Conservation (phyloP, 768 basidiomycete species). For the Tephrocybe sp. region DNA sequence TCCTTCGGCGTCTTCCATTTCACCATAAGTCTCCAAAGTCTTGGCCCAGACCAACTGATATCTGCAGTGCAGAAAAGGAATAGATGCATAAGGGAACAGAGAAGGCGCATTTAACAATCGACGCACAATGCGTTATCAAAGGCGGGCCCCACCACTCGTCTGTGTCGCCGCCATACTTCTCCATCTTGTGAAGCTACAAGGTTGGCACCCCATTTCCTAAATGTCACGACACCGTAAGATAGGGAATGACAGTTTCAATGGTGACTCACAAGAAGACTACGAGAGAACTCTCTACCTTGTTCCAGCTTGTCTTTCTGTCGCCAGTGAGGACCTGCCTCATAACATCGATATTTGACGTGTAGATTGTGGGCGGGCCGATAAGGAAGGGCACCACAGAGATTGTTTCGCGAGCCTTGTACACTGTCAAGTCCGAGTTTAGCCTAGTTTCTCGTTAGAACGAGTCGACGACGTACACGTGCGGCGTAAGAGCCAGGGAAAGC, state of each 20-base stretch:
- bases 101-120: background rate
- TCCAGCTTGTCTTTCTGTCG: constrained; percentile 33
- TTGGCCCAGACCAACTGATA: constrained; percentile 33
- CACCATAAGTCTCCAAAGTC: constrained; percentile 24
- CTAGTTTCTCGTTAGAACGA: background rate
- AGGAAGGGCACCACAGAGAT: constrained; percentile 41
- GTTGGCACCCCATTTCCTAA: constrained; percentile 42
- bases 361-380: constrained; percentile 31
- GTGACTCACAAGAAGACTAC: background rate
- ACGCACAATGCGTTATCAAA: constrained; percentile 38
- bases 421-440: constrained; percentile 14
- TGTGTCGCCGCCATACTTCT: constrained; percentile 41
- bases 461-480: constrained; percentile 25
- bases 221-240: constrained; percentile 13
- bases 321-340: constrained; percentile 41
- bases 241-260: background rate
- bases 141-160: constrained; percentile 38
- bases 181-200: constrained; percentile 35
- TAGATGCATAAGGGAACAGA: background rate
- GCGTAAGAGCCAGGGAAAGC: constrained; percentile 36
- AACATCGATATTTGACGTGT: constrained; percentile 47
- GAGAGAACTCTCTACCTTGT: constrained; percentile 28
- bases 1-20: constrained; percentile 28
- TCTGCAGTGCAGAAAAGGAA: constrained; percentile 13
- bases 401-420: constrained; percentile 35